Conservation (phyloP, 1,139 yeast species). For the Yamadazyma dendronema region DNA sequence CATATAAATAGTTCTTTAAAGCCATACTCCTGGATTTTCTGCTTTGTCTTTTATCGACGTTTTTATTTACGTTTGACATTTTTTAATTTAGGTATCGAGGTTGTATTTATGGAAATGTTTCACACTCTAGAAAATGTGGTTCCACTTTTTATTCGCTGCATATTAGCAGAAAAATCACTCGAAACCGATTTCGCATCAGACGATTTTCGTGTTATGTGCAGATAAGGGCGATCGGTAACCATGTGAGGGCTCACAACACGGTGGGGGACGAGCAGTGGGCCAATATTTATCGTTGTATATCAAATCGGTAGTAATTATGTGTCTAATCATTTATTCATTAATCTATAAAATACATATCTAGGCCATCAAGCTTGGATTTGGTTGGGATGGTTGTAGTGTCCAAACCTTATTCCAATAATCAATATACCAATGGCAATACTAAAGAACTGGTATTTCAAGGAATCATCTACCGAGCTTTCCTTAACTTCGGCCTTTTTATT, state of each 20-base stretch:
- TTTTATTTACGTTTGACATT: neutral
- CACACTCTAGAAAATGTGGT: conserved; percentile 11
- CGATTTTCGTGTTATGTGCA: conserved; percentile 1
- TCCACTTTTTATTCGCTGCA: conserved; percentile 15
- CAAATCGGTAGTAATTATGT: too few species aligned
- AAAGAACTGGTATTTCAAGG: conserved; percentile 42
- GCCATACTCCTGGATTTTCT: conserved; percentile 27
- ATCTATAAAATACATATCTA: conserved; percentile 5
- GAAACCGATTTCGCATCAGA: conserved; percentile 8
- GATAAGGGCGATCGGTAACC: neutral
- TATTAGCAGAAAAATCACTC: neutral
- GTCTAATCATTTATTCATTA: conserved; percentile 8
- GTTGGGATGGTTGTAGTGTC: conserved; percentile 21
- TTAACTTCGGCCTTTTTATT: conserved; percentile 19
- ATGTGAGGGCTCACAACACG: too few species aligned
- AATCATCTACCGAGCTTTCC: conserved; percentile 38
- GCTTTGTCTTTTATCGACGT: conserved; percentile 1
- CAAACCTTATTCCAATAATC: conserved; percentile 41
- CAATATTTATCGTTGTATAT: too few species aligned
- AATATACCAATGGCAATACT: conserved; percentile 46
- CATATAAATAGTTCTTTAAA: conserved; percentile 42
- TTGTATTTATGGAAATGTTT: neutral
- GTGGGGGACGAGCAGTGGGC: too few species aligned
- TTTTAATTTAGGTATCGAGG: neutral
- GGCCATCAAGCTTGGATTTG: conserved; percentile 1